Evolutionary conservation across 2,329 filamentous ascomycete genomes (phyloP).

Genomic region (Pseudogymnoascus sp.): DNA sequence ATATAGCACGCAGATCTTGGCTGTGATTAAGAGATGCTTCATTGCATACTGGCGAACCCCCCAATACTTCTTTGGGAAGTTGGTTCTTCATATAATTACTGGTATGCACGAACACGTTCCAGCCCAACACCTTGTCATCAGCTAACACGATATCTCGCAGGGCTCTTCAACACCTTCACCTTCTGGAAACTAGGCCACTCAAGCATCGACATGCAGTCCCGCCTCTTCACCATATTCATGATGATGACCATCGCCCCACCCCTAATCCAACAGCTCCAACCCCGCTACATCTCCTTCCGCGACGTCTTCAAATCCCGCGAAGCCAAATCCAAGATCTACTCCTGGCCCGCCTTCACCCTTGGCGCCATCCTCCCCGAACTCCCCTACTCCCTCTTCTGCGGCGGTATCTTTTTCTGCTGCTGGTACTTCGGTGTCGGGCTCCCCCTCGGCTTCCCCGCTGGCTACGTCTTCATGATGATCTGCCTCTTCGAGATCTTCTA

Average conservation of each 20-base stretch:
- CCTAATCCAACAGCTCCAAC: slow-evolving; percentile 66
- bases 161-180: slow-evolving; percentile 60
- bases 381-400: slow-evolving; percentile 58
- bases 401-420: slow-evolving; percentile 54
- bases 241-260: slow-evolving; percentile 63
- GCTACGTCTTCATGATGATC: slow-evolving; percentile 52
- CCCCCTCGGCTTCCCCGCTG: slow-evolving; percentile 47
- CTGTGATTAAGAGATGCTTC: slow-evolving; percentile 50
- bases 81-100: slow-evolving; percentile 53
- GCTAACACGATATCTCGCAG: slow-evolving; percentile 22
- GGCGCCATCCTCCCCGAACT: slow-evolving; percentile 60
- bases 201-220: slow-evolving; percentile 54
- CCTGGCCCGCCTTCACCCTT: slow-evolving; percentile 61
- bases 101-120: slow-evolving; percentile 35
- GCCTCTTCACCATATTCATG: slow-evolving; percentile 67
- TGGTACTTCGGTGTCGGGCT: slow-evolving; percentile 51
- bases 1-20: slow-evolving; percentile 40
- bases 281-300: slow-evolving; percentile 55
- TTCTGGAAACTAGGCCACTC: slow-evolving; percentile 53
- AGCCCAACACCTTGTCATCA: slow-evolving; percentile 39
- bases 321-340: slow-evolving; percentile 66
- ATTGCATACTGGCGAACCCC: slow-evolving; percentile 54
- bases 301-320: slow-evolving; percentile 62
- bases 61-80: slow-evolving; percentile 52
- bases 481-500: slow-evolving; percentile 55